These are phyloP conservation scores for Mycena latifolia DNA, from an alignment of 768 basidiomycete species.

Conservation along the genomic window DNA sequence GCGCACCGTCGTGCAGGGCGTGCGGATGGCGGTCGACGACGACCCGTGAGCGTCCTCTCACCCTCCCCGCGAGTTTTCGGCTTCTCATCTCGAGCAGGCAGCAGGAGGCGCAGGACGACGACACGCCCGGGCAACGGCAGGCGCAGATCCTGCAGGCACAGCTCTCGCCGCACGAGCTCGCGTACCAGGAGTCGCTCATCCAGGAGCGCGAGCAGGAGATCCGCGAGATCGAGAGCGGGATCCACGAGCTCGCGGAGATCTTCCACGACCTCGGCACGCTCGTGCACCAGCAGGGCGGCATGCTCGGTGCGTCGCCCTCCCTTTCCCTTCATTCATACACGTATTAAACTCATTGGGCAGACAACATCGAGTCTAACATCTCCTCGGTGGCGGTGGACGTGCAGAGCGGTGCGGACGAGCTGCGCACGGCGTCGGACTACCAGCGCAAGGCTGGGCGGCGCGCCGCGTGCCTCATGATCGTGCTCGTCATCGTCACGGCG, in stretches of 20 bases:
- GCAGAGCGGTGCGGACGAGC: conserved; percentile 84
- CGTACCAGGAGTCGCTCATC: conserved; percentile 95
- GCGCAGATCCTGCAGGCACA: conserved; percentile 78
- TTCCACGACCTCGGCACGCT: conserved; percentile 96
- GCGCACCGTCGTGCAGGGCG: conserved; percentile 88
- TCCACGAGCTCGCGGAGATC: conserved; percentile 96
- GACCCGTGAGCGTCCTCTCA: conserved; percentile 51
- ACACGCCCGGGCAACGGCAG: conserved; percentile 72
- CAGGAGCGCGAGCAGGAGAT: conserved; percentile 96
- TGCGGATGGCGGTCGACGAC: conserved; percentile 88
- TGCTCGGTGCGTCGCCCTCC: conserved; percentile 78
- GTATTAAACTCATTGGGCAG: conserved; percentile 53
- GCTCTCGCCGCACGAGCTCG: conserved; percentile 91
- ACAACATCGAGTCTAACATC: conserved; percentile 96
- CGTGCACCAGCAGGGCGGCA: conserved; percentile 93
- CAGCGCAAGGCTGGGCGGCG: conserved; percentile 94
- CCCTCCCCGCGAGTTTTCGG: conserved; percentile 2
- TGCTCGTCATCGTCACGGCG: conserved; percentile 87
- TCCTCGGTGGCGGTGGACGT: conserved; percentile 89
- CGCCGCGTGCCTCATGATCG: conserved; percentile 90
- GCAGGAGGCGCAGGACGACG: conserved; percentile 47
- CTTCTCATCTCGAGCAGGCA: not conserved
- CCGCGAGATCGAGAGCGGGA: conserved; percentile 95
- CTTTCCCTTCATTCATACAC: not conserved
- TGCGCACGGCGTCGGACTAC: conserved; percentile 91